These are phyloP conservation scores for Penicillium longicatenatum DNA, from an alignment of 495 filamentous ascomycete genomes.

Conservation along the genomic window DNA sequence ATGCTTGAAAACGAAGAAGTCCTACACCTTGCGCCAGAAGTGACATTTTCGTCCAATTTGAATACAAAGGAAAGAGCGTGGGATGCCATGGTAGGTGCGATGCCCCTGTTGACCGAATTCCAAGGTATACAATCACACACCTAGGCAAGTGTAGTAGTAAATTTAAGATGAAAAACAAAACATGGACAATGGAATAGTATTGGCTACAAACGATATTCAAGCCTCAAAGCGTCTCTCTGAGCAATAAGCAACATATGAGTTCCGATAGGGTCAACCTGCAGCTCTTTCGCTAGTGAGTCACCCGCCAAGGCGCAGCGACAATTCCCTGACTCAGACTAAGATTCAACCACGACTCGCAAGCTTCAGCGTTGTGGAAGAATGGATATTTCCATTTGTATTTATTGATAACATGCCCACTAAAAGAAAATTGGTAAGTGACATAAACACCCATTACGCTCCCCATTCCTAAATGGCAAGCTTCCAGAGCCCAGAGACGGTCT, in stretches of 20 bases:
- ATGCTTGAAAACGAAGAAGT: slow-evolving; percentile 5
- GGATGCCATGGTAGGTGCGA: background rate
- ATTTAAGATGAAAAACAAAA: background rate
- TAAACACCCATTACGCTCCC: background rate
- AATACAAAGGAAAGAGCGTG: background rate
- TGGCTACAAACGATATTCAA: too few species aligned
- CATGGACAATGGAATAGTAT: too few species aligned
- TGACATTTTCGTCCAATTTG: background rate
- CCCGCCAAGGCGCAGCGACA: background rate
- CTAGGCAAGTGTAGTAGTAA: too few species aligned
- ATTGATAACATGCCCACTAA: background rate
- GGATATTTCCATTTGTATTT: background rate
- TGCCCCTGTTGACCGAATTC: background rate
- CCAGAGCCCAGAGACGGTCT: background rate
- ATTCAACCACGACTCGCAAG: background rate
- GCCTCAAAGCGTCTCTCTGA: too few species aligned
- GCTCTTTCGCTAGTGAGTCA: slow-evolving; percentile 7
- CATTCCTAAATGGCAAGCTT: background rate
- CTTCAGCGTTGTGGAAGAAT: too few species aligned
- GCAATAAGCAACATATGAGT: too few species aligned
- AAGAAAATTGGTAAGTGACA: background rate
- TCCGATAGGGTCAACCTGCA: too few species aligned
- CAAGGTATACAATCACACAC: background rate
- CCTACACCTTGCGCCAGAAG: background rate
- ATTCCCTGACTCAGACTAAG: slow-evolving; percentile 1